A percentile compares a stretch with the other conserved stretches of the same genome.
These are phyloP conservation scores for Phytophthora nicotianae DNA, from an alignment of 352 stramenopile species.

Conservation along the genomic window DNA sequence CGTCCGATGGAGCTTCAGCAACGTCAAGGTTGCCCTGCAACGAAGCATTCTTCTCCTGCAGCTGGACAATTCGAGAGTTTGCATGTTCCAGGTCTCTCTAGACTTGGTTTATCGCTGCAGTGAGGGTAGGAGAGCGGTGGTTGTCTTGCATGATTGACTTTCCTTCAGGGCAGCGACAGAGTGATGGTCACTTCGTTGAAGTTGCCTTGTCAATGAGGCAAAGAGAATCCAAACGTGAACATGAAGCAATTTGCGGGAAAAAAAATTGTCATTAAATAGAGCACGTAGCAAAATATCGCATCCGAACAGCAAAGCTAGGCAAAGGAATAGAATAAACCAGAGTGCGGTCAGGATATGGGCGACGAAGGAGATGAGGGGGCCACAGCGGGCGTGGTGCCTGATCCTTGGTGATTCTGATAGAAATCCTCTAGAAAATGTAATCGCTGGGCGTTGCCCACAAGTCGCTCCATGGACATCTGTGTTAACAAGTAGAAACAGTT, in stretches of 20 bases:
- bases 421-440: constrained; percentile 75
- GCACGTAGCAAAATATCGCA: constrained; percentile 41
- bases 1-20: neutral
- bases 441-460: constrained; percentile 77
- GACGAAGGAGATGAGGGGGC: constrained; percentile 31
- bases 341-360: constrained; percentile 36
- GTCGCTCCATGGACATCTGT: constrained; percentile 81
- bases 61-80: neutral
- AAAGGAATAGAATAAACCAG: constrained; percentile 40
- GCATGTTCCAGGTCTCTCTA: constrained; percentile 10
- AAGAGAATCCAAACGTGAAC: too few species aligned
- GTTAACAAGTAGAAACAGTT: neutral
- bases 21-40: constrained; percentile 3
- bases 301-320: constrained; percentile 29
- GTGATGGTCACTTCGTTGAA: constrained; percentile 15
- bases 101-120: neutral
- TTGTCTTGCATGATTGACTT: neutral
- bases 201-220: neutral
- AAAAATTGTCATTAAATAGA: constrained; percentile 36
- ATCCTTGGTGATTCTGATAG: constrained; percentile 41
- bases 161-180: neutral
- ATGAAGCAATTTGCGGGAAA: too few species aligned
- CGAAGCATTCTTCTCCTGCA: constrained; percentile 2
- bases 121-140: neutral
- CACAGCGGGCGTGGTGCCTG: constrained; percentile 4